phyloP scores from a whole-genome alignment of 2,329 filamentous ascomycete species.

The Aspergillus sp. region DNA sequence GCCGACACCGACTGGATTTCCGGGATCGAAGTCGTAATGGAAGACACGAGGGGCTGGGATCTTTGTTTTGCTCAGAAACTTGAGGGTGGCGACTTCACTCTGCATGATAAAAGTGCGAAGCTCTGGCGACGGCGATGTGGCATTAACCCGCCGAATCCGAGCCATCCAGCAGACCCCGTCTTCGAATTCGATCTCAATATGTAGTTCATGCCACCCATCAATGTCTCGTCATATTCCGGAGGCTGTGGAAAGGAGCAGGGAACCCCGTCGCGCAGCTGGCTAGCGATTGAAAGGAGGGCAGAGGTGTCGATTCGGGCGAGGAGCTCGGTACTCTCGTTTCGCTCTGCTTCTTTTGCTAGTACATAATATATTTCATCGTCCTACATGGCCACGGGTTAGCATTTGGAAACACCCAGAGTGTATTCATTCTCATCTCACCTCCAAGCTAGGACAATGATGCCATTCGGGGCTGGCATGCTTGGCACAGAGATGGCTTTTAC shows the following conservation, averaged over 20 bases:
- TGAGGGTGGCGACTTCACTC: constrained; percentile 45
- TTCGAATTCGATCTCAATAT: constrained; percentile 44
- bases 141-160: constrained; percentile 42
- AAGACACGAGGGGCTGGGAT: constrained; percentile 41
- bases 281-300: constrained; percentile 20
- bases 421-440: constrained; percentile 25
- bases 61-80: constrained; percentile 37
- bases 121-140: constrained; percentile 36
- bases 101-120: constrained; percentile 31
- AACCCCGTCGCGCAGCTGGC: constrained; percentile 35
- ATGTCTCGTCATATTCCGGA: constrained; percentile 38
- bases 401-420: not conserved
- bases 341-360: too few relatives aligned
- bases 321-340: too few relatives aligned
- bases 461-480: constrained; percentile 31
- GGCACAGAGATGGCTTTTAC: constrained; percentile 39
- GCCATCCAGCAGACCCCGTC: constrained; percentile 47
- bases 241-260: constrained; percentile 33
- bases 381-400: not conserved
- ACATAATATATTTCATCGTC: too few relatives aligned
- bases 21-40: constrained; percentile 34
- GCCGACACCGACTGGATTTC: constrained; percentile 39
- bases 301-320: too few relatives aligned
- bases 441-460: constrained; percentile 36
- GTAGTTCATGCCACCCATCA: constrained; percentile 50